These are phyloP conservation scores for Hanseniaspora mollemarum DNA, from an alignment of 805 yeast species.

Conservation along the genomic window DNA sequence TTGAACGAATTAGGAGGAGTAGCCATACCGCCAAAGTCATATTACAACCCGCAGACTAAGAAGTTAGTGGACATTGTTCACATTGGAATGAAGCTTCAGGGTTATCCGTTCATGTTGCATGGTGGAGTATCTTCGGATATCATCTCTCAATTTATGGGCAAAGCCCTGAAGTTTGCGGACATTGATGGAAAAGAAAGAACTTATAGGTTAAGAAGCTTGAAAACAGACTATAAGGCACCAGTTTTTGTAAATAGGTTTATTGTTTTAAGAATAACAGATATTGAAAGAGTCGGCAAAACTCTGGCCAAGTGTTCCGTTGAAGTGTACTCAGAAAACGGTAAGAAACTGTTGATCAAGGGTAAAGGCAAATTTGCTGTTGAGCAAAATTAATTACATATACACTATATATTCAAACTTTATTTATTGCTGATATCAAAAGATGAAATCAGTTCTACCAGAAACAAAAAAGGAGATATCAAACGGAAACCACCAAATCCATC, in stretches of 20 bases:
- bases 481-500: constrained; percentile 27
- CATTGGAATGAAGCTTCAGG: constrained; percentile 66
- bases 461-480: constrained; percentile 42
- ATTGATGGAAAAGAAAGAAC: constrained; percentile 22
- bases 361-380: constrained; percentile 31
- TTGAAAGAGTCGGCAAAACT: constrained; percentile 26
- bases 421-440: too few relatives aligned
- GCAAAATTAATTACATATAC: constrained; percentile 25
- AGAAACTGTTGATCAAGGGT: constrained; percentile 46
- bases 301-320: constrained; percentile 34
- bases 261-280: constrained; percentile 44
- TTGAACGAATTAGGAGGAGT: constrained; percentile 69
- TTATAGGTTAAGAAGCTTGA: constrained; percentile 36
- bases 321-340: constrained; percentile 43
- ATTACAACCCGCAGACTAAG: constrained; percentile 43
- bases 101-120: constrained; percentile 78
- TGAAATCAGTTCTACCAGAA: too few relatives aligned
- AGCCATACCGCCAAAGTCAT: constrained; percentile 59
- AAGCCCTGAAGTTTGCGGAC: constrained; percentile 33
- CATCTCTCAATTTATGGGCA: constrained; percentile 62
- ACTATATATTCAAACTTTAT: too few relatives aligned
- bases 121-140: constrained; percentile 81
- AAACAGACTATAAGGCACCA: constrained; percentile 46
- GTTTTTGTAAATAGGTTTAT: constrained; percentile 70
- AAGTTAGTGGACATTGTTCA: constrained; percentile 61